Evolutionary conservation across 2,329 filamentous ascomycete genomes (phyloP), one percentile per base, ranked within the genome.

Genomic region (Clonostachys byssicola): DNA sequence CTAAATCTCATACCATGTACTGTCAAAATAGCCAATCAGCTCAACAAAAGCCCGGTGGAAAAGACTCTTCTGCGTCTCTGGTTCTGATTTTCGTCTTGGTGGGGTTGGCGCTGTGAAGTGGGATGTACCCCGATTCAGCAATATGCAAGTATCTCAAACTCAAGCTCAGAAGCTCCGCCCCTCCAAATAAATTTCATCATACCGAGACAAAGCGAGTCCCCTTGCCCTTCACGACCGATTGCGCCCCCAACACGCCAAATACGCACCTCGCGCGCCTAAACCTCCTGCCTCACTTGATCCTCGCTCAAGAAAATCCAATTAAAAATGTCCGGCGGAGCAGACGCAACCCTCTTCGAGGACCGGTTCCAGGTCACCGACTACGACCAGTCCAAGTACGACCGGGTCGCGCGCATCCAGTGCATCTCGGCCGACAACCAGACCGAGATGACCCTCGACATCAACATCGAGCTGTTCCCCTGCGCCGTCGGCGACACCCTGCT

Each of bases 321-420:
- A 4, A 59, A 51, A 47, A 77, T 78, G 70, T 63, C 72, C 52
- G 68, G 72, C 58, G 83, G 89, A 69, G 86, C 88, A 56, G 92
- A 97, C 73, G 86, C 92, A 49, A 86, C 94, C 61, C 88, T 97
- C 68, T 95, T 95, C 72, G 91, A 96, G 71, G 91, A 95, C 64
- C 86, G 82, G 60, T 96, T 97, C 79, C 88, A 80, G 51, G 78
- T 97, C 60, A 92, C 83, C 56, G 72, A 80, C 47, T 75, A 90
- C 65, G 88, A 96, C 73, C 80, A 85, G 61, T 81, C 85, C 61
- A 96, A 96, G 72, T 99, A 99, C 71, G 94, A 97, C 73, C 89
- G 92, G 54, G 92, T 96, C 23, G 88, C 89, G 47, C 92, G 94
- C 57, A 82, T 97, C 62, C 82, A 75, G 47, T 91, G 83, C 62